Conservation (phyloP, 768 basidiomycete species). For the Tremella yokohamensis region DNA sequence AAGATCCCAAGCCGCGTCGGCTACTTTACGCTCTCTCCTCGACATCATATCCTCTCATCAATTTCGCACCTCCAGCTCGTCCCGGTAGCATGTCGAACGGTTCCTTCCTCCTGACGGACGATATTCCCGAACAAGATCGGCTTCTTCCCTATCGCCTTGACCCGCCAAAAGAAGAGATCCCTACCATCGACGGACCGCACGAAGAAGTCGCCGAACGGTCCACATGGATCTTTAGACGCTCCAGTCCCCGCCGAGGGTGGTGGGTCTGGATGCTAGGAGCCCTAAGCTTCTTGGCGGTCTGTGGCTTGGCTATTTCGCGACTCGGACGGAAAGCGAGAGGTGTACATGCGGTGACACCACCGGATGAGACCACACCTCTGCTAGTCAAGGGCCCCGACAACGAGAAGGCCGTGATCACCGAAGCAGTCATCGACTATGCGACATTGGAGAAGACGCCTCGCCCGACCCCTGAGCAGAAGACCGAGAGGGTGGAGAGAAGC, state of each 20-base stretch:
- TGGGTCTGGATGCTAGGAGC: constrained; percentile 17
- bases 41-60: constrained; percentile 73
- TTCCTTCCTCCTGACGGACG: constrained; percentile 37
- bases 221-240: constrained; percentile 15
- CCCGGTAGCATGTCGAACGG: constrained; percentile 35
- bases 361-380: constrained; percentile 35
- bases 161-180: constrained; percentile 32
- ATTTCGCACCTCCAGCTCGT: constrained; percentile 47
- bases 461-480: neutral
- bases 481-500: neutral
- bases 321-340: constrained; percentile 7
- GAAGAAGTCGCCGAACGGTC: constrained; percentile 16
- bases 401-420: neutral
- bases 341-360: constrained; percentile 8
- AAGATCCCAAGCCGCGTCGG: constrained; percentile 11
- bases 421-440: constrained; percentile 8
- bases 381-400: constrained; percentile 9
- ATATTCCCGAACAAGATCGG: constrained; percentile 35
- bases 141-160: constrained; percentile 37
- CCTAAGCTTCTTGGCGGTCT: constrained; percentile 20
- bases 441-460: constrained; percentile 3
- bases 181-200: constrained; percentile 11
- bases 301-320: constrained; percentile 11
- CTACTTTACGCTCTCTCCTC: constrained; percentile 79
- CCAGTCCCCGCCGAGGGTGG: constrained; percentile 17